Conservation (phyloP, 1,284 basidiomycete genomes). For the Rhodotorula sp. region DNA sequence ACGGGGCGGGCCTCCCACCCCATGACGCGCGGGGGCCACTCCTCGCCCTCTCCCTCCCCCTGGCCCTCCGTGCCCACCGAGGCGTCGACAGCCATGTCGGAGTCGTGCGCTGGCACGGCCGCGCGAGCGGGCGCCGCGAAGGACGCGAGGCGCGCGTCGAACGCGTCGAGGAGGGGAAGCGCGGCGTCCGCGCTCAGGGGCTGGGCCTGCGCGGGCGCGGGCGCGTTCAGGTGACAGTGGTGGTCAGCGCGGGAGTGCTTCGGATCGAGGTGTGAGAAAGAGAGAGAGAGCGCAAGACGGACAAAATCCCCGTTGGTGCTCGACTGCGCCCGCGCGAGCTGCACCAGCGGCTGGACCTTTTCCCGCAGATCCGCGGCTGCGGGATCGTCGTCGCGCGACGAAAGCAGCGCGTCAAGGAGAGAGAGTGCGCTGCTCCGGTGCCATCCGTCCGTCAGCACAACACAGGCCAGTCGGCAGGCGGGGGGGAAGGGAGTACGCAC, state of each 20-base stretch:
- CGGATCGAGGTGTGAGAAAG: background rate
- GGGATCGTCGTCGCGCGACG: background rate
- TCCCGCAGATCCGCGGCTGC: background rate
- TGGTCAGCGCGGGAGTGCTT: no score
- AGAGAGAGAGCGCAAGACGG: background rate
- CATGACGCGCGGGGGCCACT: background rate
- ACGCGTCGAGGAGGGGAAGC: background rate
- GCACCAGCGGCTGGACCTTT: background rate
- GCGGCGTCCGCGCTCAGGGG: background rate
- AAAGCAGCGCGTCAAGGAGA: slow-evolving; percentile 7
- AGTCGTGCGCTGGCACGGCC: background rate
- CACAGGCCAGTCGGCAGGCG: background rate
- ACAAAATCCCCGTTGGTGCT: background rate
- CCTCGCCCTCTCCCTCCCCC: background rate
- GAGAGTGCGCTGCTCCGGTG: slow-evolving; percentile 2
- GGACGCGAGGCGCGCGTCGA: background rate
- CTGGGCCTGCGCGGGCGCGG: background rate
- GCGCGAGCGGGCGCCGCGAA: background rate
- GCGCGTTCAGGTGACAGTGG: background rate
- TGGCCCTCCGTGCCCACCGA: no score
- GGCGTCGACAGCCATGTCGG: no score
- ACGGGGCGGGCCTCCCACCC: slow-evolving; percentile 43
- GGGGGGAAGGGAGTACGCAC: background rate
- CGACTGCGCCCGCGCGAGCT: background rate
- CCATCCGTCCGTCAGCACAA: background rate